These are phyloP conservation scores for Apiospora malaysiana DNA, from an alignment of 2,329 filamentous ascomycete species.

Conservation along the genomic window DNA sequence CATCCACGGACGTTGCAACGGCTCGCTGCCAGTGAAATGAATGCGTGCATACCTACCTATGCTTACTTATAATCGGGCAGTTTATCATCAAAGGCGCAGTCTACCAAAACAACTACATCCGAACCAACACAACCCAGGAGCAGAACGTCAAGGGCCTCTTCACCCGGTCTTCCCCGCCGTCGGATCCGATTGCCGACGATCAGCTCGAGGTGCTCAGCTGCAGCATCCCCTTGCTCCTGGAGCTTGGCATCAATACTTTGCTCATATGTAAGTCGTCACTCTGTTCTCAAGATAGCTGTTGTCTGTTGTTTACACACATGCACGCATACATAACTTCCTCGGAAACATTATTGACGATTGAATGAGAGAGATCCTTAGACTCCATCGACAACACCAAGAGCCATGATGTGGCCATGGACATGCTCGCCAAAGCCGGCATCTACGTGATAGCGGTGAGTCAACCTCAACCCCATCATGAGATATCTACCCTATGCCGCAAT, in stretches of 20 bases:
- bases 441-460: conserved; percentile 36
- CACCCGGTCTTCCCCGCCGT: too few relatives aligned
- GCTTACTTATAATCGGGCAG: conserved; percentile 21
- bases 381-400: conserved; percentile 29
- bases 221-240: conserved; percentile 34
- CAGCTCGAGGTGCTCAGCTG: conserved; percentile 30
- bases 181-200: conserved; percentile 31
- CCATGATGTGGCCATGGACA: conserved; percentile 32
- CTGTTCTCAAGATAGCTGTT: too few relatives aligned
- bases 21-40: not conserved
- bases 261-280: conserved; percentile 32
- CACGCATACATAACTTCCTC: not conserved
- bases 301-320: too few relatives aligned
- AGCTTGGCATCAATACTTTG: conserved; percentile 36
- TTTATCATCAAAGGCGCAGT: conserved; percentile 35
- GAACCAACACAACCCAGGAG: not conserved
- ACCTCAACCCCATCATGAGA: too few relatives aligned
- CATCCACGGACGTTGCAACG: not conserved
- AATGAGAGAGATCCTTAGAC: conserved; percentile 24
- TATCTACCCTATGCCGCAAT: not conserved
- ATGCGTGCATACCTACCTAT: not conserved
- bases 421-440: conserved; percentile 35
- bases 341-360: not conserved
- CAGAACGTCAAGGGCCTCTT: not conserved
- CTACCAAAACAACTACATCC: conserved; percentile 26